Conservation (phyloP, 2,329 filamentous ascomycete genomes). For the Aureobasidium sp. region DNA sequence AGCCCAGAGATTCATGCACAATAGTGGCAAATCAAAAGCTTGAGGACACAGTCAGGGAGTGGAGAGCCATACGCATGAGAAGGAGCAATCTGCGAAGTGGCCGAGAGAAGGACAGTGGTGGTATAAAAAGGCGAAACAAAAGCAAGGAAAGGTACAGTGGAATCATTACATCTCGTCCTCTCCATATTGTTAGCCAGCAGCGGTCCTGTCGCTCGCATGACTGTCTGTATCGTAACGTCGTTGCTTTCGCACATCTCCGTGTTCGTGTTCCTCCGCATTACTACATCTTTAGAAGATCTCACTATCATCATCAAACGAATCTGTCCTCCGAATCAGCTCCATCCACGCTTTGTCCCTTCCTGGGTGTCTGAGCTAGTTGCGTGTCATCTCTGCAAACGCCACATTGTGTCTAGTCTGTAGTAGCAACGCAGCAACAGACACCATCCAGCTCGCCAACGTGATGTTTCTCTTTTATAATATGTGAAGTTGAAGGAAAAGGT, state of each 20-base stretch:
- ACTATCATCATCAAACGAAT: conserved; percentile 11
- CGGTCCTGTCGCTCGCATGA: background rate
- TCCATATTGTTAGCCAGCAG: background rate
- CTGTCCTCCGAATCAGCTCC: conserved; percentile 11
- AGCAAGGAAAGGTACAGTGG: background rate
- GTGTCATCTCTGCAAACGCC: background rate
- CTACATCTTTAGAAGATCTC: conserved; percentile 1
- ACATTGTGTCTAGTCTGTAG: background rate
- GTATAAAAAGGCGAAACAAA: background rate
- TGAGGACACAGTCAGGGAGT: background rate
- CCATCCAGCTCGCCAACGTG: background rate
- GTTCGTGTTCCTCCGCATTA: background rate
- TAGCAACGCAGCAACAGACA: background rate
- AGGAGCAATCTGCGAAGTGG: background rate
- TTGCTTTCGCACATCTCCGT: background rate
- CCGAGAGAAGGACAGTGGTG: background rate
- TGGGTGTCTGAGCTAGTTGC: background rate
- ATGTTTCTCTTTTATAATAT: background rate
- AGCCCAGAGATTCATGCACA: background rate
- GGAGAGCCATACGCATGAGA: background rate
- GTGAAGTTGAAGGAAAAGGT: conserved; percentile 2
- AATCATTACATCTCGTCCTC: conserved; percentile 10
- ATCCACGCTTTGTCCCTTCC: background rate
- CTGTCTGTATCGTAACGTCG: conserved; percentile 3
- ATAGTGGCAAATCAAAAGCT: background rate